Percentiles rank a stretch among this genome's conserved stretches.
Evolutionary conservation across 306 rosid genomes (phyloP).

Genomic region (Cicer pinnatifidum): DNA sequence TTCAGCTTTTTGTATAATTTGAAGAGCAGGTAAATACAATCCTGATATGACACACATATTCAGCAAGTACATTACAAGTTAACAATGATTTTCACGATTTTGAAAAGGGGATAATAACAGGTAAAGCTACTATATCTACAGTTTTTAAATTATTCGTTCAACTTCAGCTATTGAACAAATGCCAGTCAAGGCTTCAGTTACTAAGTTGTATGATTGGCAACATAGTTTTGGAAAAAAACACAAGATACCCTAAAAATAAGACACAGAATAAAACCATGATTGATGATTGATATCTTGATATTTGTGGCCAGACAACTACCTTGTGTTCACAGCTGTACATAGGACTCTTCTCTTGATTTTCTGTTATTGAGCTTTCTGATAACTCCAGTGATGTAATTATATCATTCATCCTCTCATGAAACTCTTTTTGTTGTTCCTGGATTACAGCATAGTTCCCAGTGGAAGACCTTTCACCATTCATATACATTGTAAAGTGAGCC

Average conservation of each 20-base stretch:
- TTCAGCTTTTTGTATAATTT: constrained; percentile 21
- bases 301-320: constrained; percentile 76
- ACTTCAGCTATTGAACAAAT: constrained; percentile 44
- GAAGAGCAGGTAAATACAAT: constrained; percentile 35
- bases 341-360: constrained; percentile 47
- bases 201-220: constrained; percentile 39
- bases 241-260: constrained; percentile 52
- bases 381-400: constrained; percentile 59
- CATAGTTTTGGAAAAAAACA: constrained; percentile 40
- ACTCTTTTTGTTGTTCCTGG: constrained; percentile 57
- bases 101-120: neutral
- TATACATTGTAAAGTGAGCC: constrained; percentile 51
- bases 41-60: constrained; percentile 19
- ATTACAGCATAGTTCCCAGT: constrained; percentile 47
- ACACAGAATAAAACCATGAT: constrained; percentile 54
- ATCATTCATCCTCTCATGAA: constrained; percentile 60
- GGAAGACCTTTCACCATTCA: constrained; percentile 48
- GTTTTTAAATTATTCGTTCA: constrained; percentile 34
- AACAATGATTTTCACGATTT: constrained; percentile 30
- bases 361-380: constrained; percentile 53
- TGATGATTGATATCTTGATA: constrained; percentile 60
- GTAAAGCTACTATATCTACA: constrained; percentile 32
- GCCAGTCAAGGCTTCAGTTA: constrained; percentile 41
- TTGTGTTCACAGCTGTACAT: constrained; percentile 58
- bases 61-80: constrained; percentile 4